Base-by-base conservation (phyloP, 495 filamentous ascomycete species). In the Xylaria telfairii region DNA sequence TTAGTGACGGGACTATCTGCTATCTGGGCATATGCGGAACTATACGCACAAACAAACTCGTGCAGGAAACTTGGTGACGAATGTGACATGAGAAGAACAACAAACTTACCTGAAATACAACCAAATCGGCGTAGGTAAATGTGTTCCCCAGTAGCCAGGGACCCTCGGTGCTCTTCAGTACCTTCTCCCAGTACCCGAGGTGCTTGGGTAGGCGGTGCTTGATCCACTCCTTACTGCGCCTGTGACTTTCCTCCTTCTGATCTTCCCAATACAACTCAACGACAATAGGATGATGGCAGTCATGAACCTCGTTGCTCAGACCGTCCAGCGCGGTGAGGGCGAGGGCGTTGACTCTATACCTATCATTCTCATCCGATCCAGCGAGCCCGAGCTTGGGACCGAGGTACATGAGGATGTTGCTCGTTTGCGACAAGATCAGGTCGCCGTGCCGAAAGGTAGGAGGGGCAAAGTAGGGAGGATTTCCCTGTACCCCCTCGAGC, bases 91-190 rank as follows among this genome's bases (percentile, higher is more conserved):
- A 19, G 17, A 49, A 56, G 62, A 17, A 54, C 42, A 13, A 73
- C 19, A 44, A 56, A 71, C 73, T 39, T 53, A 82, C 82, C 69
- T 89, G 86, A 75, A 81, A 90, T 5, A 88, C 68, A 30, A 87
- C 85, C 65, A 85, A 76, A 80, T 90, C 88, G 65, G 88, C 88
- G 76, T 85, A 87, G 28, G 83, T 87, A 51, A 89, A 72, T 61
- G 77, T 75, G 8, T 69, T 74, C 0, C 84, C 83, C 30, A 86
- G 80, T 3, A 90, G 73, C 75, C 82, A 88, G 61, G 81, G 34
- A 10, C 76, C 74, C 72, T 80, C 80, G 46, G 81, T 80, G 10
- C 79, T 75, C 60, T 79, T 74, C 42, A 89, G 68, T 68, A 83
- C 83, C 1, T 82, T 65, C 72, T 88, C 82, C 69, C 88, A 90